Percentiles rank a stretch among this genome's conserved stretches.
These are phyloP conservation scores for Trametes punicea DNA, from an alignment of 768 basidiomycete genomes.

Conservation along the genomic window DNA sequence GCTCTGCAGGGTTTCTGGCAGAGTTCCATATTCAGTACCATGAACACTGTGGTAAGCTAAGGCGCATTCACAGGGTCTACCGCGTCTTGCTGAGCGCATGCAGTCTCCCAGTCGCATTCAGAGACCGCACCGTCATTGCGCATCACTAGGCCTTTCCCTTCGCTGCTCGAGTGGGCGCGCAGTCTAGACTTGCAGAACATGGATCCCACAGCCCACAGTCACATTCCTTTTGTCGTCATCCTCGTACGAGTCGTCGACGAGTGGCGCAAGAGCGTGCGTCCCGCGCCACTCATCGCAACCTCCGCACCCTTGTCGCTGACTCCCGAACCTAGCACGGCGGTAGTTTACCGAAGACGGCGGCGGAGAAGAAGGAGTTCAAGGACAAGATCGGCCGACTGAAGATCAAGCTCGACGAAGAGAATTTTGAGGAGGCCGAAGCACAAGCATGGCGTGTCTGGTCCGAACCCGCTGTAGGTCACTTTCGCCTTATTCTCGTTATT, in stretches of 20 bases:
- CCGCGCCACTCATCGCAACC: no score
- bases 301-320: no score
- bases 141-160: slow-evolving; percentile 86
- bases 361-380: slow-evolving; percentile 81
- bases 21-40: slow-evolving; percentile 87
- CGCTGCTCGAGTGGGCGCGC: slow-evolving; percentile 68
- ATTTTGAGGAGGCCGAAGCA: slow-evolving; percentile 91
- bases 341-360: slow-evolving; percentile 46
- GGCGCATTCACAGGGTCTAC: no score
- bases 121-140: slow-evolving; percentile 69
- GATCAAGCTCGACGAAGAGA: slow-evolving; percentile 86
- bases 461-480: slow-evolving; percentile 39
- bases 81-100: background rate
- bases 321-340: slow-evolving; percentile 77
- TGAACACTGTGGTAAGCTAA: slow-evolving; percentile 84
- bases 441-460: slow-evolving; percentile 85
- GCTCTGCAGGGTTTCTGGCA: slow-evolving; percentile 87
- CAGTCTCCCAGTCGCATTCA: slow-evolving; percentile 32
- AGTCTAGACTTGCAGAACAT: slow-evolving; percentile 71
- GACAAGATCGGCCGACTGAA: slow-evolving; percentile 56
- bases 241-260: slow-evolving; percentile 78
- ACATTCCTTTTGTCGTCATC: slow-evolving; percentile 88
- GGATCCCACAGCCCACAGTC: slow-evolving; percentile 87
- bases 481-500: background rate
- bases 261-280: slow-evolving; percentile 69